These are phyloP conservation scores for Chamaecyparis obtusa DNA, from an alignment of 75 land plant species.

Conservation along the genomic window DNA sequence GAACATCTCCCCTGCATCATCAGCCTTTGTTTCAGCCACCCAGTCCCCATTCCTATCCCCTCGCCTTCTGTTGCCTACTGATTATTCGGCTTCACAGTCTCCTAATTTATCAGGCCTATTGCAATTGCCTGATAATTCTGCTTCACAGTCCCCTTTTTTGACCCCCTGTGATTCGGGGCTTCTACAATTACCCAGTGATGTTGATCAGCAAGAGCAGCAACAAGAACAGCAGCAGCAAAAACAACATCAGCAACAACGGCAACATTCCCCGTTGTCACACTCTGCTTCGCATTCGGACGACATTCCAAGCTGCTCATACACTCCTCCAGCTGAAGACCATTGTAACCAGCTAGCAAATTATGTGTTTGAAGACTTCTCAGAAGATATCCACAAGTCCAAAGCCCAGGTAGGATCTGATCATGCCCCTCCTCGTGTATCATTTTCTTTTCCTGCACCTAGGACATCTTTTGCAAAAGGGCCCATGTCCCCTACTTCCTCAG, in stretches of 20 bases:
- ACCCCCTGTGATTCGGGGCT: constrained; percentile 2
- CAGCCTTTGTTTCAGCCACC: constrained; percentile 82
- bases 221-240: not conserved
- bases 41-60: constrained; percentile 88
- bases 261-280: constrained; percentile 33
- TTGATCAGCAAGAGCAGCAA: constrained; percentile 3
- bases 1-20: constrained; percentile 56
- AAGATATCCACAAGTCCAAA: constrained; percentile 32
- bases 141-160: constrained; percentile 13
- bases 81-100: not conserved
- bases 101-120: not conserved
- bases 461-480: constrained; percentile 42
- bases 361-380: constrained; percentile 29
- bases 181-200: not conserved
- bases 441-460: constrained; percentile 65
- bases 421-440: constrained; percentile 41
- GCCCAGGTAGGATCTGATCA: constrained; percentile 25
- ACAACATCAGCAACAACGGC: not conserved
- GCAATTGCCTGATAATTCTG: not conserved
- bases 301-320: constrained; percentile 66
- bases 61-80: constrained; percentile 20
- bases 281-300: constrained; percentile 52
- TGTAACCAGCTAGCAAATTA: constrained; percentile 7
- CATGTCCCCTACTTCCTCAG: constrained; percentile 51
- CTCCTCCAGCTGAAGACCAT: constrained; percentile 54